Conservation (phyloP, 768 basidiomycete genomes). For the Dentipellis sp. region DNA sequence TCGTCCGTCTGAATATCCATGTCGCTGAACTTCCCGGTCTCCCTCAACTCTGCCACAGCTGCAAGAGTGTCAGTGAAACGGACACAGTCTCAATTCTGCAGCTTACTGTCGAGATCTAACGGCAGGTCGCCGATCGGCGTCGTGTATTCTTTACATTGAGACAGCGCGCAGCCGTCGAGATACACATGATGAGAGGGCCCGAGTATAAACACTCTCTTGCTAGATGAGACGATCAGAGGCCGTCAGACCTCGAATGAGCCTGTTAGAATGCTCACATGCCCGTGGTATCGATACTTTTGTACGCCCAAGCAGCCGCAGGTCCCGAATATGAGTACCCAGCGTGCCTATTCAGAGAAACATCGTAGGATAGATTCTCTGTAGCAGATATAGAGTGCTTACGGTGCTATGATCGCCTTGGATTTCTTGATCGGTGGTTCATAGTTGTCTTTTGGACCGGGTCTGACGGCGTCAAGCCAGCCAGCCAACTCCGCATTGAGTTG, state of each 20-base stretch:
- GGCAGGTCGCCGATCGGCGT: slow-evolving; percentile 83
- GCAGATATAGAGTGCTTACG: slow-evolving; percentile 42
- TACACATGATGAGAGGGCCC: slow-evolving; percentile 95
- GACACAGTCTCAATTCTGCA: too few species aligned
- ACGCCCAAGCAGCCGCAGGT: slow-evolving; percentile 92
- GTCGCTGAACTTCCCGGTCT: slow-evolving; percentile 58
- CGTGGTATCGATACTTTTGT: slow-evolving; percentile 74
- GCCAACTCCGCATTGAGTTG: slow-evolving; percentile 54
- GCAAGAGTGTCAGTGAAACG: background rate
- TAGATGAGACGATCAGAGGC: slow-evolving; percentile 21
- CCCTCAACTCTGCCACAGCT: slow-evolving; percentile 62
- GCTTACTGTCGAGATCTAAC: slow-evolving; percentile 72
- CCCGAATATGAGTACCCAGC: slow-evolving; percentile 96
- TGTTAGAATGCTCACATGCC: slow-evolving; percentile 54
- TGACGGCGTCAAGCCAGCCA: slow-evolving; percentile 53
- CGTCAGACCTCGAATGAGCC: background rate
- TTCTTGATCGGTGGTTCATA: slow-evolving; percentile 60
- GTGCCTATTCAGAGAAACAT: slow-evolving; percentile 44
- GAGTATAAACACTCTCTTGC: slow-evolving; percentile 88
- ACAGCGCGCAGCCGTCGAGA: slow-evolving; percentile 80
- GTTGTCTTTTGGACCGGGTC: slow-evolving; percentile 31
- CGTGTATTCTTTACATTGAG: slow-evolving; percentile 64
- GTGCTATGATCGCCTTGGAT: slow-evolving; percentile 87
- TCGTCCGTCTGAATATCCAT: slow-evolving; percentile 70
- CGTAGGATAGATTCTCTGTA: background rate